Evolutionary conservation across 176 grass and related monocot genomes (phyloP), one percentile per base, ranked within the genome.

Genomic region (Poa pratensis): DNA sequence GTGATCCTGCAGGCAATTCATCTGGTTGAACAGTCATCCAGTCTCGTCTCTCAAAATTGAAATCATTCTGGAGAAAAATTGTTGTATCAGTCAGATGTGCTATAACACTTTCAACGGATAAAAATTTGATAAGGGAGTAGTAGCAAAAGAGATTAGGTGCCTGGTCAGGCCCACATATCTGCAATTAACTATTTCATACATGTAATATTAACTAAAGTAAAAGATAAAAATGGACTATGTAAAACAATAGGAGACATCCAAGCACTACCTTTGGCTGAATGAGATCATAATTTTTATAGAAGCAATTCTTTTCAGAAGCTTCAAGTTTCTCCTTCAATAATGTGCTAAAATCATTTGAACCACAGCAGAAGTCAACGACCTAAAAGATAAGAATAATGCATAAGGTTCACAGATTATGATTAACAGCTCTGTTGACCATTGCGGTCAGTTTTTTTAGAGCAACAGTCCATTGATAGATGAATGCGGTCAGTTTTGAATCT

Each of bases 311-410:
- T 62, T 88, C 93, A 81, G 82, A 90, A 77, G 77, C 88, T 79
- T 91, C 87, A 30, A 98, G 71, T 22, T 90, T 95, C 42, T 93
- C 93, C 82, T 91, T 95, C 96, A 98, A 78, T 55, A 98, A 69
- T 69, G 75, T 80, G 85, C 93, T 92, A 80, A 95, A 98, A 87
- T 98, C 96, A 73, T 98, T 98, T 35, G 96, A 89, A 83, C 96
- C 96, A 76, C 96, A 98, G 59, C 93, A 95, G 84, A 98, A 98
- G 85, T 98, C 96, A 57, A 98, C 93, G 22, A 98, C 84, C 96
- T 98, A 69, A 55, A 86, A 50, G 37, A 84, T 68, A 58, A 57
- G 78, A 23, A 39, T 17, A 77, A 86, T 17, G 69, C 5, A 14
- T 87, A 48, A 88, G 73, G 19, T 34, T 74, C 13, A 52, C 18